These are phyloP conservation scores for Hymenoscyphus occultus DNA, from an alignment of 2,329 filamentous ascomycete species.

Conservation along the genomic window DNA sequence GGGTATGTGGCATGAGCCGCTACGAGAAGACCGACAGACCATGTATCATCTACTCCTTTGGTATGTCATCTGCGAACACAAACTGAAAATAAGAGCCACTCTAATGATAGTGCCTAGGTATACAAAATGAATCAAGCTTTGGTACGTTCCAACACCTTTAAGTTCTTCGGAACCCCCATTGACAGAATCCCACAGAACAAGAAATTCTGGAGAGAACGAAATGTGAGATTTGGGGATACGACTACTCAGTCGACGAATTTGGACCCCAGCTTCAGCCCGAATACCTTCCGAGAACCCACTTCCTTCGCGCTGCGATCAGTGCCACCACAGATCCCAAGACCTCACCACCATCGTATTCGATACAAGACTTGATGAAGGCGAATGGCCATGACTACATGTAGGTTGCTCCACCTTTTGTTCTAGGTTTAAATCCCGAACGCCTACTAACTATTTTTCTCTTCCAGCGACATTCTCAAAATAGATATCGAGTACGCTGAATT, in stretches of 20 bases:
- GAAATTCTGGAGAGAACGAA: conserved; percentile 40
- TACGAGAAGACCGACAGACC: conserved; percentile 34
- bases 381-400: conserved; percentile 40
- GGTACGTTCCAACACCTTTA: conserved; percentile 21
- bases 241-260: conserved; percentile 39
- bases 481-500: conserved; percentile 41
- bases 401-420: background rate
- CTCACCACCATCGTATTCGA: conserved; percentile 36
- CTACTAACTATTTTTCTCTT: conserved; percentile 13
- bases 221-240: conserved; percentile 41
- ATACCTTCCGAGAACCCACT: conserved; percentile 33
- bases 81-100: conserved; percentile 19
- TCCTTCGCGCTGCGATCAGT: conserved; percentile 37
- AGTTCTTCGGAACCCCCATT: background rate
- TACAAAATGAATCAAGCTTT: conserved; percentile 39
- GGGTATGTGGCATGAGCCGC: conserved; percentile 40
- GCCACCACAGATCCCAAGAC: conserved; percentile 30
- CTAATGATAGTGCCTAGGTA: conserved; percentile 1
- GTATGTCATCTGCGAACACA: conserved; percentile 17
- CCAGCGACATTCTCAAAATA: conserved; percentile 41
- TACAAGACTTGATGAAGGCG: conserved; percentile 39
- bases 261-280: conserved; percentile 31
- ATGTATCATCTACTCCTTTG: conserved; percentile 41
- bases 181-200: conserved; percentile 31
- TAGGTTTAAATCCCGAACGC: too few species aligned